Conservation (phyloP, 2,329 filamentous ascomycete species). For the Cordyceps sp. region DNA sequence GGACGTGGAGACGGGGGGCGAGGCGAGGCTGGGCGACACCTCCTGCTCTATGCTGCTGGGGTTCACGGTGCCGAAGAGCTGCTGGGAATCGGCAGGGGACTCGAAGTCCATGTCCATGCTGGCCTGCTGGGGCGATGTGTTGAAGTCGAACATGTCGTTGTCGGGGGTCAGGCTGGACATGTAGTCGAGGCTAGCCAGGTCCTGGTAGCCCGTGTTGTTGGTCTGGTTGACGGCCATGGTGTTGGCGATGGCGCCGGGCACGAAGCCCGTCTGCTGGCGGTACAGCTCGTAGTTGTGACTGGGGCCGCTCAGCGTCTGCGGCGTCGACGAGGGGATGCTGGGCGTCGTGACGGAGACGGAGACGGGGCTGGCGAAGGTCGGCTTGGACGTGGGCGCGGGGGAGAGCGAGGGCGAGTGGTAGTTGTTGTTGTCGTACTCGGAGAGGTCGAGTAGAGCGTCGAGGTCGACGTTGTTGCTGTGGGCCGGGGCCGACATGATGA, state of each 20-base stretch:
- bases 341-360: constrained; percentile 36
- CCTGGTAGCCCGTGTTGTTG: constrained; percentile 36
- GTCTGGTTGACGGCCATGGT: constrained; percentile 61
- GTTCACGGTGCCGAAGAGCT: constrained; percentile 54
- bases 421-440: constrained; percentile 39
- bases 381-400: constrained; percentile 34
- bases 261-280: constrained; percentile 87
- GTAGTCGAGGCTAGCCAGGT: constrained; percentile 31
- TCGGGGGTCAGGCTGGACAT: constrained; percentile 39
- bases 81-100: constrained; percentile 32
- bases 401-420: constrained; percentile 47
- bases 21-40: constrained; percentile 20
- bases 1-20: constrained; percentile 24
- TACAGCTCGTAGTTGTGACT: constrained; percentile 93
- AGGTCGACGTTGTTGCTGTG: constrained; percentile 29
- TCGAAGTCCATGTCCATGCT: constrained; percentile 46
- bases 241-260: constrained; percentile 65
- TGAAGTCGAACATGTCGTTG: constrained; percentile 58
- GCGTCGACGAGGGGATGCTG: constrained; percentile 34
- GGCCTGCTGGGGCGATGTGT: constrained; percentile 44
- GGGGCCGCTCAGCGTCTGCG: constrained; percentile 55
- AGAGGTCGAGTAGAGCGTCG: constrained; percentile 43
- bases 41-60: constrained; percentile 55
- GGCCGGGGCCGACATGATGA: constrained; percentile 20
- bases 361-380: constrained; percentile 32